Conservation (phyloP, 495 filamentous ascomycete genomes). For the Hypoxylon fragiforme region DNA sequence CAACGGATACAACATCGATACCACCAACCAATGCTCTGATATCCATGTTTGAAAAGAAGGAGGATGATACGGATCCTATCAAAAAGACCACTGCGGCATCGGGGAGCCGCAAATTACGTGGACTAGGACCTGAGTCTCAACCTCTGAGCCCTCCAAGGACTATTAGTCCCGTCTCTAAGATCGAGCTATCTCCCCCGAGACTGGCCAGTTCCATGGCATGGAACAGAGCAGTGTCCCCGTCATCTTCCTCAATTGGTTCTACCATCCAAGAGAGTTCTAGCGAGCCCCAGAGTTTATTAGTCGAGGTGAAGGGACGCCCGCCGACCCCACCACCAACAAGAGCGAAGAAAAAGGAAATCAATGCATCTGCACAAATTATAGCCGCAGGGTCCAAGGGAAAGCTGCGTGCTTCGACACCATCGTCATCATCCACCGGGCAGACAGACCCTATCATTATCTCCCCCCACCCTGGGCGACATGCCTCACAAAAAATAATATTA, state of each 20-base stretch:
- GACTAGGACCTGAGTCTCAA: constrained; percentile 17
- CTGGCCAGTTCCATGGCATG: constrained; percentile 16
- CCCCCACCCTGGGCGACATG: constrained; percentile 17
- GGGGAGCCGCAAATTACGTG: constrained; percentile 26
- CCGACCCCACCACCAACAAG: constrained; percentile 33
- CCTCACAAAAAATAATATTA: constrained; percentile 22
- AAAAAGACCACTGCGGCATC: constrained; percentile 37
- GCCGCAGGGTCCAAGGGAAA: constrained; percentile 12
- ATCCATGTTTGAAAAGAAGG: constrained; percentile 60
- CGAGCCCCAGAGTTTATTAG: constrained; percentile 1
- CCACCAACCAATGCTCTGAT: constrained; percentile 61
- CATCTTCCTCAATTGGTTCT: neutral
- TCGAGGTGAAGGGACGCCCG: constrained; percentile 11
- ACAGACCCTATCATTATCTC: constrained; percentile 22
- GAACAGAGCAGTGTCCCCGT: constrained; percentile 19
- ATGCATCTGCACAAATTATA: neutral
- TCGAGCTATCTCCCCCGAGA: constrained; percentile 26
- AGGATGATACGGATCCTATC: constrained; percentile 39
- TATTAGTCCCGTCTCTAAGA: constrained; percentile 27
- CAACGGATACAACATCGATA: constrained; percentile 58
- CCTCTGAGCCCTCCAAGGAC: constrained; percentile 27
- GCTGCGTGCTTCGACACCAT: constrained; percentile 11
- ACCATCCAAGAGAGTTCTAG: constrained; percentile 1
- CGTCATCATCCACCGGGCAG: constrained; percentile 9
- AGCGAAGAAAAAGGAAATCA: constrained; percentile 8